A percentile compares a stretch with the other conserved stretches of the same genome.
These are phyloP conservation scores for Magnaporthiopsis poae DNA, from an alignment of 2,329 filamentous ascomycete species.

Conservation along the genomic window DNA sequence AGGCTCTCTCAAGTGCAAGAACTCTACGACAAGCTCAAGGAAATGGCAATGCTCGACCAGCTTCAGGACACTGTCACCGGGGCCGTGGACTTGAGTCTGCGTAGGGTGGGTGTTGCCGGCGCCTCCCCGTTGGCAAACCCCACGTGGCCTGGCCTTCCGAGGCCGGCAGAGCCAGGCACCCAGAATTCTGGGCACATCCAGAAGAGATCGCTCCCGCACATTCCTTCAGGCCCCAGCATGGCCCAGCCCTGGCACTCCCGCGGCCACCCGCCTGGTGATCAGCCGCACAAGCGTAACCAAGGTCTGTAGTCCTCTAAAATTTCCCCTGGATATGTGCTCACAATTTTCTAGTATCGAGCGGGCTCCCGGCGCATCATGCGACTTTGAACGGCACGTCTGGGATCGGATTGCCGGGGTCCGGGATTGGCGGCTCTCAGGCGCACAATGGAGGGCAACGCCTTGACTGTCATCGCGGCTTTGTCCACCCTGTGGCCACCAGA, in stretches of 20 bases:
- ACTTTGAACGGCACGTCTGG: neutral
- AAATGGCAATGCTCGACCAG: conserved; percentile 43
- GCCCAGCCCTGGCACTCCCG: too few species aligned
- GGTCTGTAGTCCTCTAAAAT: too few species aligned
- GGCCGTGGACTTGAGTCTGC: conserved; percentile 32
- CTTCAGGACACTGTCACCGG: conserved; percentile 46
- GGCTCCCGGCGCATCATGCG: too few species aligned
- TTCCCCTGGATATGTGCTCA: too few species aligned
- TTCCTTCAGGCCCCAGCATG: too few species aligned
- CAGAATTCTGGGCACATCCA: neutral
- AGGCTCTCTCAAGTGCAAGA: conserved; percentile 60
- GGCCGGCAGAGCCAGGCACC: neutral
- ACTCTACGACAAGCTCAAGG: conserved; percentile 51
- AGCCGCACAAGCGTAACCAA: too few species aligned
- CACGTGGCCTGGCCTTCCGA: neutral
- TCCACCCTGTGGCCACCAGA: neutral
- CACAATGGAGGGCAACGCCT: neutral
- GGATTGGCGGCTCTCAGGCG: neutral
- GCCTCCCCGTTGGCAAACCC: neutral
- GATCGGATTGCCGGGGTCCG: neutral
- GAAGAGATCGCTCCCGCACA: neutral
- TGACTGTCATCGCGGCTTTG: neutral
- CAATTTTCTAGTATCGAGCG: too few species aligned
- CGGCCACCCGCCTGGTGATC: too few species aligned
- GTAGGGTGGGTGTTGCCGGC: conserved; percentile 15